Base-by-base conservation (phyloP, 176 grass and related monocot genomes). In the Oryza glumipatula region DNA sequence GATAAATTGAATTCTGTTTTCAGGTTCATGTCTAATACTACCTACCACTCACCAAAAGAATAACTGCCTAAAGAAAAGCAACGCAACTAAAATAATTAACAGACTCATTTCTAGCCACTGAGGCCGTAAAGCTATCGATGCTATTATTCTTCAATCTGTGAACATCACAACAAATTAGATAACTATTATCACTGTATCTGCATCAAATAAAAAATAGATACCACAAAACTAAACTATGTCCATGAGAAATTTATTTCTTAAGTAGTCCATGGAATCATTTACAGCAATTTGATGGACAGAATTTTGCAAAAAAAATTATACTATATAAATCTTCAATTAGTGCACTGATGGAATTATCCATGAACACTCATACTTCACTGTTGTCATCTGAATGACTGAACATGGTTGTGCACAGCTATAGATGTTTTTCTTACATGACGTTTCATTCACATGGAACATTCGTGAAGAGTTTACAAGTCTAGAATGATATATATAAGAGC, bases 131-230 rank as follows among this genome's bases (percentile, higher is more conserved):
- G 65, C 21, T 46, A 23, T 56, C 45, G 22, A 73, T 79, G 47
- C 19, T 19, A 73, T 21, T 83, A 22, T 73, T 73, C 11, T 30
- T 26, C 28, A 58, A 83, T 38, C 17, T 85, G 7, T 38, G 16
- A 64, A 54, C 7, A 30, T 39, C 13, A 26, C 4, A 77, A 72
- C 44, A 86, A 52, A 58, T 7, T 58, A 48, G 58, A 90, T 68
- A 78, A 9, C 56, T 9, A 67, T 63, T 76, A 78, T 39, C 6
- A 41, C 35, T 15, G 5, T 43, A 69, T 78, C 35, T 21, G 60
- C 24, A 82, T 61, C n/a, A 56, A 72, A 73, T 61, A 79, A 73
- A 78, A 21, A 78, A 47, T 33, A 63, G 26, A 49, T 86, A 68
- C 17, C 56, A 78, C 2, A 11, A 68, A 72, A 35, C 17, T 6